Evolutionary conservation across 2,329 filamentous ascomycete genomes (phyloP).

Genomic region (Hypoxylon sp.): DNA sequence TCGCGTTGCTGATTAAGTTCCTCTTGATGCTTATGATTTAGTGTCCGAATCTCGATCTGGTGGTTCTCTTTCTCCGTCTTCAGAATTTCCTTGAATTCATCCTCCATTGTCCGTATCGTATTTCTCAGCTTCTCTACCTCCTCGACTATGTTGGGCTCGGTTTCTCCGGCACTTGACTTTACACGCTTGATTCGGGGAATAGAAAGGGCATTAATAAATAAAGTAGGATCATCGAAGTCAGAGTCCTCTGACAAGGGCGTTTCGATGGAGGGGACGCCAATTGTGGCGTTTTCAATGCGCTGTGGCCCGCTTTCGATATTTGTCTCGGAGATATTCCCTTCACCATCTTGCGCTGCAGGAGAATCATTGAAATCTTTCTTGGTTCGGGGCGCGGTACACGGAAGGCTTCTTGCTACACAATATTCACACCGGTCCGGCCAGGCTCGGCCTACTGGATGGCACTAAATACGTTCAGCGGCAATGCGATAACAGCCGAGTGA

Average conservation of each 20-base stretch:
- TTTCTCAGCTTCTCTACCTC: slow-evolving; percentile 17
- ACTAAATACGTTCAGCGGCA: slow-evolving; percentile 21
- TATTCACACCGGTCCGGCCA: slow-evolving; percentile 36
- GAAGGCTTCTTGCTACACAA: slow-evolving; percentile 16
- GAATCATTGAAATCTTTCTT: slow-evolving; percentile 28
- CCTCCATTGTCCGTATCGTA: slow-evolving; percentile 33
- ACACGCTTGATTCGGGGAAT: not conserved
- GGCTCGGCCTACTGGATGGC: slow-evolving; percentile 14
- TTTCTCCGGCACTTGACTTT: not conserved
- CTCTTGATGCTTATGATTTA: slow-evolving; percentile 27
- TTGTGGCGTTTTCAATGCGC: not conserved
- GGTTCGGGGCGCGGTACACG: slow-evolving; percentile 22
- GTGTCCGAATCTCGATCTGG: slow-evolving; percentile 13
- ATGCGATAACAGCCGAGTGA: not conserved
- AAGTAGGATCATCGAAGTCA: not conserved
- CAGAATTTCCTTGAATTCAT: slow-evolving; percentile 38
- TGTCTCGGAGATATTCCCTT: not conserved
- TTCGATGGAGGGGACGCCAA: not conserved
- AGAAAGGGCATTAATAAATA: not conserved
- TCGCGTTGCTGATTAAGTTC: slow-evolving; percentile 34
- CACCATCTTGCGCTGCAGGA: not conserved
- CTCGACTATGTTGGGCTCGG: not conserved
- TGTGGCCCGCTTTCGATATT: not conserved
- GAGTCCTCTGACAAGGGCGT: not conserved
- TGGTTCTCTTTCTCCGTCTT: slow-evolving; percentile 28